Evolutionary conservation across 371 early-diverging fungal species (phyloP).

Genomic region (Zopfochytrium polystomum): DNA sequence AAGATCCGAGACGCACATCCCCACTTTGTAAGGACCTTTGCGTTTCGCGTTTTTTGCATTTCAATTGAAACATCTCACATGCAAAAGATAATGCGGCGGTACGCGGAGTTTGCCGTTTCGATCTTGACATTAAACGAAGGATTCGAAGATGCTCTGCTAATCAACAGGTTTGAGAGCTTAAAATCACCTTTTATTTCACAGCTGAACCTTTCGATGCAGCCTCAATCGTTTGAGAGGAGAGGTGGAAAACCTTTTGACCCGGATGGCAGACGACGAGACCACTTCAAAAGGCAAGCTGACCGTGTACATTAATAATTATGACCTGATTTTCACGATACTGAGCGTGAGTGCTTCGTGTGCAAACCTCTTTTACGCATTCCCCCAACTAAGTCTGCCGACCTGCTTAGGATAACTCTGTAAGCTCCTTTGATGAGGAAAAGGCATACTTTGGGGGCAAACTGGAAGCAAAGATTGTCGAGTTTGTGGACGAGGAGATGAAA

Average conservation of each 20-base stretch:
- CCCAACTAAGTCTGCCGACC: no score
- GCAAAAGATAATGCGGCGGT: slow-evolving; percentile 59
- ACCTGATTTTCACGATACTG: slow-evolving; percentile 74
- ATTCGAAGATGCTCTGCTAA: slow-evolving; percentile 74
- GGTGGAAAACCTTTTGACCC: slow-evolving; percentile 65
- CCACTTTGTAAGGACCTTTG: slow-evolving; percentile 64
- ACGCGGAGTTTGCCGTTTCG: slow-evolving; percentile 86
- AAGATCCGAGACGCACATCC: slow-evolving; percentile 75
- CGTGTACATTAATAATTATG: slow-evolving; percentile 89
- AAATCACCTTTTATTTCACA: no score
- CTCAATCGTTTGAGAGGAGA: slow-evolving; percentile 46
- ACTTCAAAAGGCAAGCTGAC: slow-evolving; percentile 67
- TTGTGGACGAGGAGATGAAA: slow-evolving; percentile 82
- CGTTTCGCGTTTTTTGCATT: neutral
- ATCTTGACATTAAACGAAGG: slow-evolving; percentile 82
- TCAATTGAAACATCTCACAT: neutral
- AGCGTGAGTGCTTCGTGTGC: slow-evolving; percentile 37
- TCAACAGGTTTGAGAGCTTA: no score
- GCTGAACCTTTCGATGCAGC: no score
- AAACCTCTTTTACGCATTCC: no score
- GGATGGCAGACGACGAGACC: slow-evolving; percentile 70
- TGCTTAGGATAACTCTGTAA: slow-evolving; percentile 61
- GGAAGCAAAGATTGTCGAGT: slow-evolving; percentile 66
- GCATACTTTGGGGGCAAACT: slow-evolving; percentile 69
- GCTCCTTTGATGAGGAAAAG: slow-evolving; percentile 67